Evolutionary conservation across 148 eudicot species (phyloP).

Genomic region (Euryodendron excelsum): DNA sequence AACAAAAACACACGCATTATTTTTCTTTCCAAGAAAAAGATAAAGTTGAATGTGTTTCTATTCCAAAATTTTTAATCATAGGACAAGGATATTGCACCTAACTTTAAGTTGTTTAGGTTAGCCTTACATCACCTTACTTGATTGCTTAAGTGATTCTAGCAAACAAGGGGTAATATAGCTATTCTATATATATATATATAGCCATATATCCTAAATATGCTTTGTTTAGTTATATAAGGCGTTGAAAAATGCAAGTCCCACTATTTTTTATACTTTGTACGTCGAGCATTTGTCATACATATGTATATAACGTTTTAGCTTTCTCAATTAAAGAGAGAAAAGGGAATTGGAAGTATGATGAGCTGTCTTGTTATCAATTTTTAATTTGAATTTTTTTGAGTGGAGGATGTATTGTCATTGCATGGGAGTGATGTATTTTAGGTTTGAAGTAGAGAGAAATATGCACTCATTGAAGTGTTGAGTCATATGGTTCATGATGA

Average conservation of each 20-base stretch:
- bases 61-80: background rate
- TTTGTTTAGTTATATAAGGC: no score
- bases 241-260: no score
- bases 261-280: no score
- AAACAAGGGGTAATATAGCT: no score
- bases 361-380: background rate
- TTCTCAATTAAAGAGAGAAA: background rate
- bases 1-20: no score
- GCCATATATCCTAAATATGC: no score
- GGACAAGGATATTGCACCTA: background rate
- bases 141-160: background rate
- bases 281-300: no score
- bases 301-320: no score
- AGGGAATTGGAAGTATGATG: background rate
- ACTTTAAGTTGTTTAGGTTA: background rate
- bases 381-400: background rate
- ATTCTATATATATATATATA: no score
- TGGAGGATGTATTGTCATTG: background rate
- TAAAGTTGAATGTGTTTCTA: background rate
- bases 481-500: background rate
- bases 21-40: no score
- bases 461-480: constrained; percentile 6
- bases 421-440: background rate
- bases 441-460: background rate
- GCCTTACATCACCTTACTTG: background rate